Evolutionary conservation across 805 yeast genomes (phyloP).

Genomic region (Jamesozyma lodderae): DNA sequence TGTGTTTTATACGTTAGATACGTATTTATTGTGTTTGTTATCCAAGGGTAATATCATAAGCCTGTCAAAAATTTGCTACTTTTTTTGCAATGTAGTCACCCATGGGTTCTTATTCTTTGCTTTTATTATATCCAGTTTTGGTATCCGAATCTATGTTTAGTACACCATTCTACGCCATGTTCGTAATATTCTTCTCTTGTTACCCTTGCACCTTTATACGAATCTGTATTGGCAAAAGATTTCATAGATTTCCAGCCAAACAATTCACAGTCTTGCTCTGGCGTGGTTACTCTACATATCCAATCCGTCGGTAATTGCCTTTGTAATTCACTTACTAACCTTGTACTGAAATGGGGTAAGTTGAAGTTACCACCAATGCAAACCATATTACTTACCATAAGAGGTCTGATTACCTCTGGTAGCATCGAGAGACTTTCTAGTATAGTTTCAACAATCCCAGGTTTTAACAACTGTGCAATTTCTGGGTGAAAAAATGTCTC

Average conservation of each 20-base stretch:
- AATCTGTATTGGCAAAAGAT: constrained; percentile 33
- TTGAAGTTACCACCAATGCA: constrained; percentile 78
- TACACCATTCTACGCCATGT: constrained; percentile 54
- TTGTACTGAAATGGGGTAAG: constrained; percentile 53
- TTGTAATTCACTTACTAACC: constrained; percentile 55
- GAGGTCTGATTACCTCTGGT: constrained; percentile 66
- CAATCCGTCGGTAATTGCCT: constrained; percentile 66
- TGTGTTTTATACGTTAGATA: too few species aligned
- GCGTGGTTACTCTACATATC: constrained; percentile 40
- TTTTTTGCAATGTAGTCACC: too few species aligned
- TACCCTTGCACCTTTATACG: constrained; percentile 45
- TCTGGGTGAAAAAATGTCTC: constrained; percentile 84
- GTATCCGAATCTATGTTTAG: constrained; percentile 35
- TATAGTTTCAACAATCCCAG: constrained; percentile 67
- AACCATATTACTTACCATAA: constrained; percentile 69
- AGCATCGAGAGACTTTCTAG: constrained; percentile 58
- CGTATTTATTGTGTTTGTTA: not conserved
- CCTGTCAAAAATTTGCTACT: too few species aligned
- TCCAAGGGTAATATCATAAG: not conserved
- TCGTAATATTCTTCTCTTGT: constrained; percentile 78
- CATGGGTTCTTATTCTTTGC: too few species aligned
- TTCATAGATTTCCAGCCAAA: constrained; percentile 55
- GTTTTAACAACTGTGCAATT: constrained; percentile 63
- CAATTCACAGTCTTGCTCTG: constrained; percentile 32
- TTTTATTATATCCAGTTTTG: constrained; percentile 28